Conservation (phyloP, 2,329 filamentous ascomycete genomes). For the Fusarium sp. region DNA sequence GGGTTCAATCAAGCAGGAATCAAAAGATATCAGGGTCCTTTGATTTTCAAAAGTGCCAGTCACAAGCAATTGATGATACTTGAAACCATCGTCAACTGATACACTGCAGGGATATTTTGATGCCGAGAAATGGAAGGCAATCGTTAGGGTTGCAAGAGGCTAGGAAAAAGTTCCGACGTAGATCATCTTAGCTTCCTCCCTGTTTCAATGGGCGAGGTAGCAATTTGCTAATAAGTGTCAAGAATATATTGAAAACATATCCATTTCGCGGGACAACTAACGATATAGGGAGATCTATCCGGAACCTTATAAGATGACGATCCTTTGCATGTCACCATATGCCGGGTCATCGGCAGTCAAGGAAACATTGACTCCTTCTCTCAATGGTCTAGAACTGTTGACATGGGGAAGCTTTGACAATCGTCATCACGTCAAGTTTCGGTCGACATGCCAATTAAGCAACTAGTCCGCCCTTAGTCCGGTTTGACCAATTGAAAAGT, state of each 20-base stretch:
- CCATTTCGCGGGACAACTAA: neutral
- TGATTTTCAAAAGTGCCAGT: constrained; percentile 28
- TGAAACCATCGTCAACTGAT: neutral
- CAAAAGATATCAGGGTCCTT: neutral
- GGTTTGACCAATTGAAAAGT: neutral
- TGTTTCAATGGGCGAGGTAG: neutral
- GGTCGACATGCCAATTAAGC: neutral
- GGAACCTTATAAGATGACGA: neutral
- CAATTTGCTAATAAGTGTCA: neutral
- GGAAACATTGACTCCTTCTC: neutral
- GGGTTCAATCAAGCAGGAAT: neutral
- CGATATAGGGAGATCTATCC: neutral
- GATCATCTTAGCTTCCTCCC: neutral
- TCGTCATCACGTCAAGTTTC: neutral
- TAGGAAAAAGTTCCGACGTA: constrained; percentile 21
- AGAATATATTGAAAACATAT: neutral
- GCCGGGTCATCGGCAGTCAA: neutral
- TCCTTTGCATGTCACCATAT: neutral
- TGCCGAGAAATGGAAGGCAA: constrained; percentile 6
- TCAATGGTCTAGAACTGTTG: neutral
- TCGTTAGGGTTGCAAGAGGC: neutral
- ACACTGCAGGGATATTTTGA: neutral
- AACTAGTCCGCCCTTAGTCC: neutral
- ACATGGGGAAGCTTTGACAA: neutral
- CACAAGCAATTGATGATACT: constrained; percentile 5